These are phyloP conservation scores for Fusarium nurragi DNA, from an alignment of 2,329 filamentous ascomycete species.

Conservation along the genomic window DNA sequence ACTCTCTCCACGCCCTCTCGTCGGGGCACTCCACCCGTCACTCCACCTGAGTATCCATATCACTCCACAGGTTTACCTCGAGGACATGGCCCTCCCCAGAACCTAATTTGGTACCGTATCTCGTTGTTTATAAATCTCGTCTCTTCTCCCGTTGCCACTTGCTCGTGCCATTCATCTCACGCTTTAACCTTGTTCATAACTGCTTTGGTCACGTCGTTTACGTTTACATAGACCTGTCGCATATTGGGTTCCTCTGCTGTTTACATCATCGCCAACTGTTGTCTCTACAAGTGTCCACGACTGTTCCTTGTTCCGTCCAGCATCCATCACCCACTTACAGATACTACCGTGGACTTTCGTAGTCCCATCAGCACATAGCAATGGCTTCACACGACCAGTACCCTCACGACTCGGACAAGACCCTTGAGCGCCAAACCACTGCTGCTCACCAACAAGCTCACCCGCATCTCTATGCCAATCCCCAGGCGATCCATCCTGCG, in stretches of 20 bases:
- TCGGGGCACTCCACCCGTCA: conserved; percentile 38
- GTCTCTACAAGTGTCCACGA: neutral
- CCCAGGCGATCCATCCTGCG: conserved; percentile 59
- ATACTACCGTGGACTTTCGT: neutral
- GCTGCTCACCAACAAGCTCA: conserved; percentile 32
- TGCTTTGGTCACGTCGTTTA: neutral
- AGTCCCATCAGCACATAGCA: conserved; percentile 6
- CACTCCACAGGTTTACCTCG: conserved; percentile 18
- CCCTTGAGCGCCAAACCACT: conserved; percentile 35
- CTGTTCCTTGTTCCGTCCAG: neutral
- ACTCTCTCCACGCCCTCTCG: conserved; percentile 33
- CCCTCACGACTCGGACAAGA: conserved; percentile 41
- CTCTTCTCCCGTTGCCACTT: conserved; percentile 24
- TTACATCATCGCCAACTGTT: neutral
- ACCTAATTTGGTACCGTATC: conserved; percentile 29
- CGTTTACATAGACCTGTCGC: conserved; percentile 5
- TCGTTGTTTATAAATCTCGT: conserved; percentile 39
- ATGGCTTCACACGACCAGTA: conserved; percentile 35
- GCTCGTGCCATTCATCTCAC: conserved; percentile 1
- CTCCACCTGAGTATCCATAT: conserved; percentile 35
- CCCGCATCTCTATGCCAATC: conserved; percentile 43
- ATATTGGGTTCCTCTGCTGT: neutral
- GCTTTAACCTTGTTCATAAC: neutral
- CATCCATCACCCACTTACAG: neutral
- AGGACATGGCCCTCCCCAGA: neutral